Percentiles rank a stretch among this genome's conserved stretches.
phyloP scores from a whole-genome alignment of 192 early-diverging fungal genomes.

The Rhizophagus clarus region DNA sequence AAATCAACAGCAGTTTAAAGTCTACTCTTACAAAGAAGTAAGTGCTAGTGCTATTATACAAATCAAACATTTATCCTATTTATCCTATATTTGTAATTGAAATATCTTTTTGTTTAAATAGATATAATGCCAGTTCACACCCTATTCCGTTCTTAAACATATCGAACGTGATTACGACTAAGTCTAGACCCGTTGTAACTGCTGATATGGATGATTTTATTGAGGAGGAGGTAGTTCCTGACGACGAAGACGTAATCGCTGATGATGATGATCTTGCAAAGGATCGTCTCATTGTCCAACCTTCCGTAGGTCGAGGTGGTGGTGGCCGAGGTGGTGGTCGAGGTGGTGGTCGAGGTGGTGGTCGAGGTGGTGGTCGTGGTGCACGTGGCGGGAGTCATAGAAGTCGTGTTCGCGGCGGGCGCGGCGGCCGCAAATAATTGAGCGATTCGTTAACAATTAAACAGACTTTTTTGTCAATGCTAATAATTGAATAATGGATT shows the following conservation, averaged over 20 bases:
- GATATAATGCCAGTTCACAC: slow-evolving; percentile 67
- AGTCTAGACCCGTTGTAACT: slow-evolving; percentile 29
- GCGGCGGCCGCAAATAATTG: no score
- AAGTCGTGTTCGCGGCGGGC: no score
- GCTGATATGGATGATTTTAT: slow-evolving; percentile 64
- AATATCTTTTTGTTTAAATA: slow-evolving; percentile 27
- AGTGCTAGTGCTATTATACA: slow-evolving; percentile 5
- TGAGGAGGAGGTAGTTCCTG: slow-evolving; percentile 56
- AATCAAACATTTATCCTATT: background rate
- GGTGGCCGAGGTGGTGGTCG: background rate
- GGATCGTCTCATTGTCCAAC: slow-evolving; percentile 48
- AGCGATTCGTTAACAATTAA: no score
- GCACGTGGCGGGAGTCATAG: background rate
- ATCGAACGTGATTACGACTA: slow-evolving; percentile 35
- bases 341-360: background rate
- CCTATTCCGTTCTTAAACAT: slow-evolving; percentile 60
- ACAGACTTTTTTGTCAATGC: no score
- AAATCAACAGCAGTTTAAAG: slow-evolving; percentile 69
- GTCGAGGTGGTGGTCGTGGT: background rate
- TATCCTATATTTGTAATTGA: background rate
- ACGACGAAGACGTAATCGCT: slow-evolving; percentile 41
- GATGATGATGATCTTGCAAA: slow-evolving; percentile 59
- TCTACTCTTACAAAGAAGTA: slow-evolving; percentile 80
- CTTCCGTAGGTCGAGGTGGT: background rate
- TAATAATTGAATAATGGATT: no score